Conservation (phyloP, 1,139 yeast genomes). For the Geotrichum fermentans region DNA sequence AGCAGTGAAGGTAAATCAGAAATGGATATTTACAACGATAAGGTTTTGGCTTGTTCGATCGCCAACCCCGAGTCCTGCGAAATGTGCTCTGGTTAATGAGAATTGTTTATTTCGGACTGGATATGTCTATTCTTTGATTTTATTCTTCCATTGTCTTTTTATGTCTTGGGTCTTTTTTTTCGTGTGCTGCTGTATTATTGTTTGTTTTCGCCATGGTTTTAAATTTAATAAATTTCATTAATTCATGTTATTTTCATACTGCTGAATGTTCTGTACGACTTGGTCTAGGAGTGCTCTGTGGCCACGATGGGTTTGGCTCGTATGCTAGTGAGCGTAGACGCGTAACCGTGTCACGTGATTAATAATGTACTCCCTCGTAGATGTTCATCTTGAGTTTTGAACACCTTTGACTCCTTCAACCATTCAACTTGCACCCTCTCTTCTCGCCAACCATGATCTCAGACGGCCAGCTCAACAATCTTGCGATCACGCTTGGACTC, state of each 20-base stretch:
- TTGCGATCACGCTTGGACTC: constrained; percentile 74
- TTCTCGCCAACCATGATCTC: constrained; percentile 66
- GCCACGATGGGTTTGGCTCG: no score
- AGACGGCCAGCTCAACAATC: constrained; percentile 68
- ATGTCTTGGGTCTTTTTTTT: background rate
- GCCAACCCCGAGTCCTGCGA: constrained; percentile 96
- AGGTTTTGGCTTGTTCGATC: constrained; percentile 94
- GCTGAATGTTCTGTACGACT: no score
- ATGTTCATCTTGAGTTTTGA: background rate
- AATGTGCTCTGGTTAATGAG: constrained; percentile 88
- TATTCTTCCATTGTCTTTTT: background rate
- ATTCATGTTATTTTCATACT: no score
- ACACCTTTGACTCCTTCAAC: background rate
- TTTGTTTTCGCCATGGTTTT: no score
- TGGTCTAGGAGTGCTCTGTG: no score
- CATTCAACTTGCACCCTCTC: background rate
- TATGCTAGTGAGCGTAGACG: no score
- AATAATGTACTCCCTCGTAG: no score
- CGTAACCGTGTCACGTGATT: no score
- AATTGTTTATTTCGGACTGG: background rate
- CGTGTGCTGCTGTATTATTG: background rate
- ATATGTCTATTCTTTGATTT: background rate
- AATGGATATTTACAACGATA: constrained; percentile 78
- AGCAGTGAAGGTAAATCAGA: constrained; percentile 34
- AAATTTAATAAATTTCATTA: no score